Conservation (phyloP, 352 stramenopile species). For the Phytophthora macrochlamydospora region DNA sequence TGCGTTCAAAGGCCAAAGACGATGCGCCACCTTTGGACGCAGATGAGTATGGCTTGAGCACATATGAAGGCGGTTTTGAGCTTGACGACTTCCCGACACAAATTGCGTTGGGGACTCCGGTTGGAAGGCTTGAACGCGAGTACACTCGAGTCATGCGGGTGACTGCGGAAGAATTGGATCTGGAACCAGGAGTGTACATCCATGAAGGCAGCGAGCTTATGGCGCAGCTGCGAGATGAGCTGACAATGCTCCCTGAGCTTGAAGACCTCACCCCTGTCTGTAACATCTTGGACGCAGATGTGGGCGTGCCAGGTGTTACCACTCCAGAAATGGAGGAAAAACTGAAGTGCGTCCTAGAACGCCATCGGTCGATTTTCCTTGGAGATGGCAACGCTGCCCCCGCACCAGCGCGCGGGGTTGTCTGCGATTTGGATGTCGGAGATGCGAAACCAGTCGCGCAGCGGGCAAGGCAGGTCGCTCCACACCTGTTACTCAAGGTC, state of each 20-base stretch:
- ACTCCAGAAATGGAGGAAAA: too few relatives aligned
- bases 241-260: not conserved
- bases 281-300: not conserved
- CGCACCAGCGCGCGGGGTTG: too few relatives aligned
- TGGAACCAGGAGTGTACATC: constrained; percentile 1
- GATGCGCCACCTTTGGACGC: not conserved
- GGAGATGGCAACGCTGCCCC: too few relatives aligned
- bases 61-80: not conserved
- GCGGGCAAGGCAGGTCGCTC: not conserved
- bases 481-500: not conserved
- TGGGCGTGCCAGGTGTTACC: too few relatives aligned
- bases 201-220: constrained; percentile 1
- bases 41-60: too few relatives aligned
- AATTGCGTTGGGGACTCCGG: not conserved
- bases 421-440: too few relatives aligned
- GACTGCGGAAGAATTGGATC: not conserved
- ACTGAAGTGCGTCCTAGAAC: too few relatives aligned
- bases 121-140: not conserved
- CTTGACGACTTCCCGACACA: not conserved
- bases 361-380: too few relatives aligned
- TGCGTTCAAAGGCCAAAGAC: not conserved
- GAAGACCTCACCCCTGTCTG: not conserved
- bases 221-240: not conserved
- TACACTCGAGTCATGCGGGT: not conserved
- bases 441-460: too few relatives aligned